Base-by-base conservation (phyloP, 148 eudicot genomes). In the Talinum fruticosum region DNA sequence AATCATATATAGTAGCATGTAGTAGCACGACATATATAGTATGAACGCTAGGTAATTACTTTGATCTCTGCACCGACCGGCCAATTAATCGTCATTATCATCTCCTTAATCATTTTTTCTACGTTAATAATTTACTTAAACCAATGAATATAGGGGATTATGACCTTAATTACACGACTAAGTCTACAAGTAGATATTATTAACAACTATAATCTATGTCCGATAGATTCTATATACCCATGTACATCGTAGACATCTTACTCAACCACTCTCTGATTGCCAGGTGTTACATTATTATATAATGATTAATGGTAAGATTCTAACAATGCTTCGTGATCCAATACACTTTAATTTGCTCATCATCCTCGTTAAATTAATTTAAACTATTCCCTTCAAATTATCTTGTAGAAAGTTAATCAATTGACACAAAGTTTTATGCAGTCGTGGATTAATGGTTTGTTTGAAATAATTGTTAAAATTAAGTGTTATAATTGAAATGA, bases 41-140 rank as follows among this genome's bases (percentile, higher is more conserved):
- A 72, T 37, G 80, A 57, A 78, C 38, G 75, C 74, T 54, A 77
- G 80, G 28, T 69, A 77, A 26, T 35, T n/a, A n/a, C 64, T 5
- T 59, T 6, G 26, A 6, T 59, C 29, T 61, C 1, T 70, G 75
- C 80, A 78, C 80, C 75, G 80, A 10, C 80, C 75, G 53, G 59
- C 53, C 66, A 36, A 65, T 41, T 2, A 3, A 37, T 37, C 41
- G 7, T 37, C 41, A 37, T 37, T 34, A 6, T 44, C 53, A 41
- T 44, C 47, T 35, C 15, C 28, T 24, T 57, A 59, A 24, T 38
- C 30, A 26, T 26, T 44, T n/a, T 70, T 71, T 26, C n/a, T 41
- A 26, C 18, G 29, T 59, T 59, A 59, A 59, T 59, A 16, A 51
- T 16, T 47, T 47, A 36, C 74, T 71, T 29, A 57, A 44, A 41